Conservation (phyloP, 306 rosid genomes). For the Rosa chinensis region DNA sequence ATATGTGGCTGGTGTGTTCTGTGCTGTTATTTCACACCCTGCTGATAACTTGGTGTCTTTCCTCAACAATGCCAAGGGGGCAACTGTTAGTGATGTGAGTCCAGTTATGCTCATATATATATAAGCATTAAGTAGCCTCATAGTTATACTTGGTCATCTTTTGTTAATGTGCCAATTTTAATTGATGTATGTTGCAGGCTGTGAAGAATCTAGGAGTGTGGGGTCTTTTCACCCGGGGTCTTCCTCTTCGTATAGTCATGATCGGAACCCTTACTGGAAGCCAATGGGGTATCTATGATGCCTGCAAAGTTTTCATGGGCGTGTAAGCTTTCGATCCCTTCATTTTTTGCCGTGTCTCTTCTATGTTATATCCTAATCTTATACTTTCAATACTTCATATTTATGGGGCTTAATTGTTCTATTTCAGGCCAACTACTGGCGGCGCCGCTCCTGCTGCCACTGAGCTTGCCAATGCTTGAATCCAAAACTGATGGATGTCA, state of each 20-base stretch:
- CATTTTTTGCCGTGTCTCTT: background rate
- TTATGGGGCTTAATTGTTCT: background rate
- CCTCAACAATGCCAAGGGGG: conserved; percentile 80
- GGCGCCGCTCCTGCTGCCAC: conserved; percentile 44
- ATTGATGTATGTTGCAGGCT: conserved; percentile 46
- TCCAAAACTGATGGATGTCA: conserved; percentile 14
- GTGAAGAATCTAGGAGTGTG: conserved; percentile 54
- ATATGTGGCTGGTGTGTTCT: conserved; percentile 65
- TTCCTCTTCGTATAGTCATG: conserved; percentile 78
- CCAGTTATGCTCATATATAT: background rate
- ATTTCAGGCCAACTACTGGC: conserved; percentile 70
- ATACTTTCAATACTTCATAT: background rate
- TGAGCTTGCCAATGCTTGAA: conserved; percentile 22
- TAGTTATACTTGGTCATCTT: background rate
- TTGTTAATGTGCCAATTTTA: background rate
- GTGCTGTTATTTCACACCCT: conserved; percentile 74
- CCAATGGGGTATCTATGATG: conserved; percentile 72
- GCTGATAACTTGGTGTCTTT: conserved; percentile 85
- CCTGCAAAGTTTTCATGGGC: conserved; percentile 68
- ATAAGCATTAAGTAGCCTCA: background rate
- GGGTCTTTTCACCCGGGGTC: conserved; percentile 80
- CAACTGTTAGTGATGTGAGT: conserved; percentile 75
- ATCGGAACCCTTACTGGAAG: conserved; percentile 73
- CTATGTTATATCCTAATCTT: background rate
- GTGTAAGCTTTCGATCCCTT: conserved; percentile 47